phyloP scores from a whole-genome alignment of 2,329 filamentous ascomycete species.

The Pleoardoris graminearum region DNA sequence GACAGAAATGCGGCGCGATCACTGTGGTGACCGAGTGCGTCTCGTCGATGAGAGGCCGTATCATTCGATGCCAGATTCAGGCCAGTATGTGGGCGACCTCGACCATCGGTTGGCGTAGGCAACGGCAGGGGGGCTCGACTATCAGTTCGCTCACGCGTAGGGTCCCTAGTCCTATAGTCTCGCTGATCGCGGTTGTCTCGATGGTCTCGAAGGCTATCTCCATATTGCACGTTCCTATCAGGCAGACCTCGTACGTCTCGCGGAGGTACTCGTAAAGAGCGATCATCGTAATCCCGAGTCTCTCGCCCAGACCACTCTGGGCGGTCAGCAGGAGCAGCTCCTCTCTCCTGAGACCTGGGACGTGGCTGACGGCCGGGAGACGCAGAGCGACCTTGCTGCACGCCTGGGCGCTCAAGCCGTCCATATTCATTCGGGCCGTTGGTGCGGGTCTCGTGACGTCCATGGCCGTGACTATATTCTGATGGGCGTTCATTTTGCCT shows the following conservation, averaged over 20 bases:
- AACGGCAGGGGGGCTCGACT: conserved; percentile 30
- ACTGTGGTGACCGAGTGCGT: conserved; percentile 24
- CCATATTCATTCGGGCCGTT: conserved; percentile 46
- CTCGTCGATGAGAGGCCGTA: conserved; percentile 28
- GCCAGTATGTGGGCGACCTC: conserved; percentile 28
- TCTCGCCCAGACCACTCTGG: conserved; percentile 40
- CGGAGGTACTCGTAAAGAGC: conserved; percentile 37
- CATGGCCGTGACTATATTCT: conserved; percentile 27
- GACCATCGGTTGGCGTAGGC: conserved; percentile 21
- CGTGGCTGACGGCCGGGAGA: conserved; percentile 47
- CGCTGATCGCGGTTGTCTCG: conserved; percentile 34
- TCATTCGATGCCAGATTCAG: conserved; percentile 30
- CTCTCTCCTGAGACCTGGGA: conserved; percentile 45
- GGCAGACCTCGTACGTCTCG: conserved; percentile 36
- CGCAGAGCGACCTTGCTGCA: conserved; percentile 42
- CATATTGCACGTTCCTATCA: conserved; percentile 30
- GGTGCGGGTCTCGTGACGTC: conserved; percentile 41
- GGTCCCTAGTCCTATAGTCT: conserved; percentile 19
- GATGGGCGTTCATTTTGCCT: conserved; percentile 35
- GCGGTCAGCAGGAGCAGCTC: conserved; percentile 27
- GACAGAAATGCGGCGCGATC: conserved; percentile 23
- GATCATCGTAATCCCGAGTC: conserved; percentile 42
- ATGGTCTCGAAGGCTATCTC: conserved; percentile 27
- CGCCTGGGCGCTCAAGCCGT: conserved; percentile 51
- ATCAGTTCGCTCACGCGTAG: conserved; percentile 33